Base-by-base conservation (phyloP, 2,329 filamentous ascomycete species). In the Diplodia intermedia region DNA sequence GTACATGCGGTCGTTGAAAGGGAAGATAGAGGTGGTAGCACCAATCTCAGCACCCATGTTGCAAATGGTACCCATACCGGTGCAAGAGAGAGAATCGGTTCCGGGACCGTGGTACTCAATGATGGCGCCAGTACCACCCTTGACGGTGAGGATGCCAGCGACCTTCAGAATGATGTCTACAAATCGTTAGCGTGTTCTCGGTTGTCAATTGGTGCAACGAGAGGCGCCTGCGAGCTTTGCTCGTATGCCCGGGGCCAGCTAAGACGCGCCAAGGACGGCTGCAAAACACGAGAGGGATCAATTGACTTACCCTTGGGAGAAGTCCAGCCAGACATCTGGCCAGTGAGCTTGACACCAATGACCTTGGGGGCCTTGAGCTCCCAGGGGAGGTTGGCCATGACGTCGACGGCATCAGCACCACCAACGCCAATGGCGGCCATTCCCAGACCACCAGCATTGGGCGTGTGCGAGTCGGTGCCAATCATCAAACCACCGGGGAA, bases 401-500 rank as follows among this genome's bases (percentile, higher is more conserved):
- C 95, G 83, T 99, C 95, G 76, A 98, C 95, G 69, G 95, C 95
- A 84, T 98, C 95, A 78, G 94, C 95, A 88, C 95, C 94, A 84
- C 95, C 94, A 71, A 97, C 94, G 89, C 94, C 94, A 78, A 98
- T 97, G 69, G 93, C 92, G 76, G 88, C 89, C 90, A 96, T 97
- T 80, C 93, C 94, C 69, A 98, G 90, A 88, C 94, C 94, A 86
- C 94, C 94, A 77, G 89, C 94, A 80, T 99, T 99, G 77, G 94
- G 94, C 69, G 95, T 98, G 86, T 99, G 95, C 68, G 93, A 97
- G 82, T 98, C 94, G 74, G 94, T 98, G 81, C 95, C 95, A 79
- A 98, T 98, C 79, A 99, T 89, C 69, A 99, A 89, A 88, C 91
- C 94, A 88, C 95, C 95, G 72, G 95, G 95, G 90, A 98, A 98